These are phyloP conservation scores for Cephalotrichum gorgonifer DNA, from an alignment of 2,329 filamentous ascomycete genomes.

Conservation along the genomic window DNA sequence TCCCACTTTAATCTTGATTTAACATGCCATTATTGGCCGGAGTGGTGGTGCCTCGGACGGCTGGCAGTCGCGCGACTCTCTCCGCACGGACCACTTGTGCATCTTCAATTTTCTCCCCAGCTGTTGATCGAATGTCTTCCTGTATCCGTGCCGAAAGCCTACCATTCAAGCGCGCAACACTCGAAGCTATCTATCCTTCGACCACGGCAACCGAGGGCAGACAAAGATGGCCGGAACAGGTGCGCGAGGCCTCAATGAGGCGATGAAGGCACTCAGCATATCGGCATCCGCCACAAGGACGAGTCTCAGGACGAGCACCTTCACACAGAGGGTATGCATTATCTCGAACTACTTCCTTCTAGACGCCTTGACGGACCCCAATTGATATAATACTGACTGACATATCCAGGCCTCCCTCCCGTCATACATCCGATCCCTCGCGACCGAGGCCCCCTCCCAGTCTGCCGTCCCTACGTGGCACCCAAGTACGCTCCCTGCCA, in stretches of 20 bases:
- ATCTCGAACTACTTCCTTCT: background rate
- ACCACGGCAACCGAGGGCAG: background rate
- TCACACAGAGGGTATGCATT: conserved; percentile 1
- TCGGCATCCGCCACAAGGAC: conserved; percentile 14
- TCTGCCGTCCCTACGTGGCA: conserved; percentile 31
- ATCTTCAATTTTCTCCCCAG: too few species aligned
- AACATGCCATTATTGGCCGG: too few species aligned
- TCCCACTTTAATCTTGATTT: too few species aligned
- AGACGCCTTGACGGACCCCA: too few species aligned
- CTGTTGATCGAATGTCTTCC: too few species aligned
- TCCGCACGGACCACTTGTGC: too few species aligned
- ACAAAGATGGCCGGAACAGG: conserved; percentile 35
- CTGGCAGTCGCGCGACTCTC: too few species aligned
- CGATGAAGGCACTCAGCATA: conserved; percentile 37
- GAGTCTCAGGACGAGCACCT: background rate
- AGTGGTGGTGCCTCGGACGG: too few species aligned
- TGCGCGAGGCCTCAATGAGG: conserved; percentile 40
- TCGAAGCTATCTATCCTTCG: background rate
- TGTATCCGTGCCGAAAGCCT: too few species aligned
- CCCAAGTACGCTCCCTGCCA: conserved; percentile 26
- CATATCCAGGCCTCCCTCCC: background rate
- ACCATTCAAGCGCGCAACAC: too few species aligned
- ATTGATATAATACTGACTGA: background rate
- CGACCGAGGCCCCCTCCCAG: conserved; percentile 34
- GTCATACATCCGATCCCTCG: conserved; percentile 43